phyloP scores from a whole-genome alignment of 2,329 filamentous ascomycete genomes.

The Xylariomycetidae sp. region DNA sequence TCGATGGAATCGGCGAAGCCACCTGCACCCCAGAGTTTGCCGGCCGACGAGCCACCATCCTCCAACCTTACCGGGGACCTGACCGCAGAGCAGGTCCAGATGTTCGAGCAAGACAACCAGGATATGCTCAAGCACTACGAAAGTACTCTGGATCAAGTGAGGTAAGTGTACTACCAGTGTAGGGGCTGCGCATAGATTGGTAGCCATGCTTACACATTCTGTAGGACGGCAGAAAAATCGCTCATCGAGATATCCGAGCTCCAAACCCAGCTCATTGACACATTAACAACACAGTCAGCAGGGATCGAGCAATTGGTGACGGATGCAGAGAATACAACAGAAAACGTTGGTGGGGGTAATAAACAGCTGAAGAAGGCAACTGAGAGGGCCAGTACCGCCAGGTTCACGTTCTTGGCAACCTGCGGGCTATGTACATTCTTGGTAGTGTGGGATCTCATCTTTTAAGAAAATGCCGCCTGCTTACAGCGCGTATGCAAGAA shows the following conservation, averaged over 20 bases:
- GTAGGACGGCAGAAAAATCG: slow-evolving; percentile 80
- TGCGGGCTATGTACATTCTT: slow-evolving; percentile 68
- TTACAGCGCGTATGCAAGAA: too few species aligned
- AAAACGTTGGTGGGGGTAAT: slow-evolving; percentile 86
- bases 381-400: slow-evolving; percentile 64
- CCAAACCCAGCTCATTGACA: slow-evolving; percentile 80
- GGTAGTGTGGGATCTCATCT: slow-evolving; percentile 70
- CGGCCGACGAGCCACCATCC: slow-evolving; percentile 17
- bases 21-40: slow-evolving; percentile 16
- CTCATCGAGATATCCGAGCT: slow-evolving; percentile 88
- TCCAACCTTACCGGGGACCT: slow-evolving; percentile 44
- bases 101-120: slow-evolving; percentile 91
- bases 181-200: too few species aligned
- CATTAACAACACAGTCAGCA: slow-evolving; percentile 78
- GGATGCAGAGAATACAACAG: slow-evolving; percentile 73
- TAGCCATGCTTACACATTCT: slow-evolving; percentile 3
- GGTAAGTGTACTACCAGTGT: slow-evolving; percentile 60
- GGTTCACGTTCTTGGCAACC: slow-evolving; percentile 75
- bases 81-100: slow-evolving; percentile 78
- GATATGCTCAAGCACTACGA: slow-evolving; percentile 92
- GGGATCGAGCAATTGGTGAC: slow-evolving; percentile 84
- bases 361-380: slow-evolving; percentile 82
- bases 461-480: too few species aligned
- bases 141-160: slow-evolving; percentile 88
- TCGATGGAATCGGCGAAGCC: slow-evolving; percentile 9